A percentile compares a stretch with the other conserved stretches of the same genome.
These are phyloP conservation scores for Suaeda aralocaspica DNA, from an alignment of 148 eudicot species.

Conservation along the genomic window DNA sequence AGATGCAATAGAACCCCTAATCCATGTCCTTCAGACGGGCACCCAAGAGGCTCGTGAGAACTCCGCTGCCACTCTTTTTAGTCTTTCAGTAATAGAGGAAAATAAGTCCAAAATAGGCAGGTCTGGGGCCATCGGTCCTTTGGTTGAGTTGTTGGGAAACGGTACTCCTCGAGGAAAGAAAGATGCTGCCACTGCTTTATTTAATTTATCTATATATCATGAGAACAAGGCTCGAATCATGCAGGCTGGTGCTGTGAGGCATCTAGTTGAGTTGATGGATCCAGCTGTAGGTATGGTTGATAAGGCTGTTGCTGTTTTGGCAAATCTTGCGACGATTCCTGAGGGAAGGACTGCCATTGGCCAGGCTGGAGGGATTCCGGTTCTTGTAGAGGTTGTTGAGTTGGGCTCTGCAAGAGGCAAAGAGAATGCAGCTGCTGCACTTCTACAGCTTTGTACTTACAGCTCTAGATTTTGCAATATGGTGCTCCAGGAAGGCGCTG, in stretches of 20 bases:
- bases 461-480: slow-evolving; percentile 56
- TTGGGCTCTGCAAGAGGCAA: slow-evolving; percentile 87
- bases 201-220: slow-evolving; percentile 75
- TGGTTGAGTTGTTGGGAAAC: slow-evolving; percentile 74
- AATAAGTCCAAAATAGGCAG: slow-evolving; percentile 75
- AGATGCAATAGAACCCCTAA: slow-evolving; percentile 78
- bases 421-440: slow-evolving; percentile 92
- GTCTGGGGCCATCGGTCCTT: slow-evolving; percentile 73
- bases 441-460: slow-evolving; percentile 69
- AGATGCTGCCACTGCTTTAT: slow-evolving; percentile 82
- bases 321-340: slow-evolving; percentile 72
- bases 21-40: slow-evolving; percentile 76
- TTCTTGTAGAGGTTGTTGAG: slow-evolving; percentile 84
- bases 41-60: slow-evolving; percentile 84
- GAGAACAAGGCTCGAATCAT: slow-evolving; percentile 79
- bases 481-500: slow-evolving; percentile 84
- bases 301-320: slow-evolving; percentile 90
- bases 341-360: slow-evolving; percentile 83
- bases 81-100: slow-evolving; percentile 82
- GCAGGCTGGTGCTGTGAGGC: slow-evolving; percentile 74
- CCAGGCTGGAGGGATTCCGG: slow-evolving; percentile 70
- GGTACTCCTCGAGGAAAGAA: slow-evolving; percentile 87
- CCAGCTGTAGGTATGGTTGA: slow-evolving; percentile 95
- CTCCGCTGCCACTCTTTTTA: slow-evolving; percentile 90
- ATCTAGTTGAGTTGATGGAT: slow-evolving; percentile 82